A percentile compares a stretch with the other conserved stretches of the same genome.
phyloP scores from a whole-genome alignment of 2,329 filamentous ascomycete species.

The Penicillium sp. region DNA sequence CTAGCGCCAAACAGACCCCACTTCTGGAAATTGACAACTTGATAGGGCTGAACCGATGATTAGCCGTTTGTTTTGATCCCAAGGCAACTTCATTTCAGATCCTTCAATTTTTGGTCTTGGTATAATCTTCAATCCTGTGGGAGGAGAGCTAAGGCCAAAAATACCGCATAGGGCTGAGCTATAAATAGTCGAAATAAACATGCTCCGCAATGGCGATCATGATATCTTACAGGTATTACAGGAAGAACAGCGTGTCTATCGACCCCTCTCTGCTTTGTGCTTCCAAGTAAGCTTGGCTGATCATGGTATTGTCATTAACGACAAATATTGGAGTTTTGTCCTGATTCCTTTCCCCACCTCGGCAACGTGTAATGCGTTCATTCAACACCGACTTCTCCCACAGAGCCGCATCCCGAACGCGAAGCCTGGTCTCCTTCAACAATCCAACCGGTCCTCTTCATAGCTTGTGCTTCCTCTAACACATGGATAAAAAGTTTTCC shows the following conservation, averaged over 20 bases:
- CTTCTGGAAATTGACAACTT: background rate
- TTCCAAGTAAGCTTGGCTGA: background rate
- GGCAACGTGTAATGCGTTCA: slow-evolving; percentile 8
- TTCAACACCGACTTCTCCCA: background rate
- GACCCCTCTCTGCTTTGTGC: slow-evolving; percentile 4
- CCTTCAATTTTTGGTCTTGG: no score
- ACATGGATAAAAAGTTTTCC: slow-evolving; percentile 3
- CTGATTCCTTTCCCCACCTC: background rate
- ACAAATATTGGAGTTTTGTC: background rate
- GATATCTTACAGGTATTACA: background rate
- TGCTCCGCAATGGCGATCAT: background rate
- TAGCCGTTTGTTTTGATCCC: background rate
- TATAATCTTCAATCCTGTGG: no score
- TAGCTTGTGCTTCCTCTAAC: background rate
- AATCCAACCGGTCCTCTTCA: background rate
- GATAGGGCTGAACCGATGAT: slow-evolving; percentile 9
- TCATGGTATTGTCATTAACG: slow-evolving; percentile 2
- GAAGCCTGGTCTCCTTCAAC: no score
- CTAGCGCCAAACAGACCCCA: slow-evolving; percentile 7
- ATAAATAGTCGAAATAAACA: background rate
- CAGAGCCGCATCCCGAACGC: background rate
- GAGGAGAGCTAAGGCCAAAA: no score
- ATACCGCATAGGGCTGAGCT: background rate
- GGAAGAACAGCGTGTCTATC: background rate
- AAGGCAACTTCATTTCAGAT: slow-evolving; percentile 8